Percentiles rank a stretch among this genome's conserved stretches.
These are phyloP conservation scores for Breynia disticha DNA, from an alignment of 441 rosid genomes.

Conservation along the genomic window DNA sequence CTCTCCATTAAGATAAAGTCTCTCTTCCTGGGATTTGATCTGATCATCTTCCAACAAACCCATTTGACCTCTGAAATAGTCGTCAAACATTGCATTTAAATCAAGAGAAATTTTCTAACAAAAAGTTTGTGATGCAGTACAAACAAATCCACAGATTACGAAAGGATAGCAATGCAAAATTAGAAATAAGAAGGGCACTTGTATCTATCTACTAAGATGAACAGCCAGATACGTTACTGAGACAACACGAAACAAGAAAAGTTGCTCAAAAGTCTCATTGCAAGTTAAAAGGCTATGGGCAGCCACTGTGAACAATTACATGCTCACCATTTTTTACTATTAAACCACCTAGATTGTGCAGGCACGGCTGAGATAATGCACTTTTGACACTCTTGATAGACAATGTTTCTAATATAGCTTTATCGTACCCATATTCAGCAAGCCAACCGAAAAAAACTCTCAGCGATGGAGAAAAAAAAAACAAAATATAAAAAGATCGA, in stretches of 20 bases:
- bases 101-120: background rate
- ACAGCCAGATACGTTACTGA: background rate
- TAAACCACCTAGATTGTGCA: background rate
- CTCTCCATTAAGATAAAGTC: slow-evolving; percentile 42
- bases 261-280: background rate
- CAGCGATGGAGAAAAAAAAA: background rate
- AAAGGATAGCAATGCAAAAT: background rate
- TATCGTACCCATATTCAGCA: background rate
- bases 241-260: background rate
- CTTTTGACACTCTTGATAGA: background rate
- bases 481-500: background rate
- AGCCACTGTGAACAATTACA: background rate
- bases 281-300: background rate
- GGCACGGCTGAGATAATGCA: background rate
- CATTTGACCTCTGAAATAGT: slow-evolving; percentile 79
- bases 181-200: background rate
- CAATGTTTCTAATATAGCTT: background rate
- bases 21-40: slow-evolving; percentile 44
- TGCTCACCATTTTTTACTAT: background rate
- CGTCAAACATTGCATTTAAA: slow-evolving; percentile 11
- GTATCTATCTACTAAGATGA: background rate
- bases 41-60: slow-evolving; percentile 82
- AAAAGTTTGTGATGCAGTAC: background rate
- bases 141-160: background rate
- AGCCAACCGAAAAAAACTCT: background rate